Conservation (phyloP, 2,329 filamentous ascomycete genomes). For the Fragosphaeria purpurea region DNA sequence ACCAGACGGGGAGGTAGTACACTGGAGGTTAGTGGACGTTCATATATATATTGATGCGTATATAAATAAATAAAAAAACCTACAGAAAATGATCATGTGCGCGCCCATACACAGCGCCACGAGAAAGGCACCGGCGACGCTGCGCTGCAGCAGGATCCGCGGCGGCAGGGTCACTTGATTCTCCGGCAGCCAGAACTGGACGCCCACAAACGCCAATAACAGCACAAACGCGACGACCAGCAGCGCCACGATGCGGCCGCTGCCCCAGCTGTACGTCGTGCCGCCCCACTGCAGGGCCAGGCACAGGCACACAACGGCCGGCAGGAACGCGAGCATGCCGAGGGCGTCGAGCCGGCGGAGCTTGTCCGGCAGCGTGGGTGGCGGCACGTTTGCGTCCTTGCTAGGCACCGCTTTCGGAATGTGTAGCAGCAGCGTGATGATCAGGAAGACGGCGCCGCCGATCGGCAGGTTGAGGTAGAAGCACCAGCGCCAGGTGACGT, state of each 20-base stretch:
- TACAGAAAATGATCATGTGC: no score
- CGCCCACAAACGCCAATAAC: conserved; percentile 17
- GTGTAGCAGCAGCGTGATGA: conserved; percentile 20
- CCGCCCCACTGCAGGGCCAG: conserved; percentile 36
- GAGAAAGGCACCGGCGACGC: background rate
- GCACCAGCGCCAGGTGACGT: conserved; percentile 28
- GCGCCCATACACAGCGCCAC: background rate
- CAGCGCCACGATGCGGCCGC: conserved; percentile 22
- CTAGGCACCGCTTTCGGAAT: conserved; percentile 12
- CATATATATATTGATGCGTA: no score
- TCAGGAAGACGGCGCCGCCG: conserved; percentile 20
- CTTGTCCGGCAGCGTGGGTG: conserved; percentile 20
- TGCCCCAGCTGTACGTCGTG: conserved; percentile 22
- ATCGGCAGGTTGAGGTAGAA: conserved; percentile 31
- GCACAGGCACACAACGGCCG: conserved; percentile 29
- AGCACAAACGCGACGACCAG: conserved; percentile 19
- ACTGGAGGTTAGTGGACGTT: no score
- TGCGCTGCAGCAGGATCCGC: conserved; percentile 24
- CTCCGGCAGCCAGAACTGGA: conserved; percentile 24
- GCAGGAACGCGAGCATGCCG: conserved; percentile 13
- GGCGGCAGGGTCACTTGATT: conserved; percentile 27
- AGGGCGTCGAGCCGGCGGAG: conserved; percentile 21
- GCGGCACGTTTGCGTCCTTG: background rate
- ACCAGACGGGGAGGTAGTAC: conserved; percentile 26
- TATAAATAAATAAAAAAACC: no score